These are phyloP conservation scores for Leishmania arabica DNA, from an alignment of 208 protist species.

Conservation along the genomic window DNA sequence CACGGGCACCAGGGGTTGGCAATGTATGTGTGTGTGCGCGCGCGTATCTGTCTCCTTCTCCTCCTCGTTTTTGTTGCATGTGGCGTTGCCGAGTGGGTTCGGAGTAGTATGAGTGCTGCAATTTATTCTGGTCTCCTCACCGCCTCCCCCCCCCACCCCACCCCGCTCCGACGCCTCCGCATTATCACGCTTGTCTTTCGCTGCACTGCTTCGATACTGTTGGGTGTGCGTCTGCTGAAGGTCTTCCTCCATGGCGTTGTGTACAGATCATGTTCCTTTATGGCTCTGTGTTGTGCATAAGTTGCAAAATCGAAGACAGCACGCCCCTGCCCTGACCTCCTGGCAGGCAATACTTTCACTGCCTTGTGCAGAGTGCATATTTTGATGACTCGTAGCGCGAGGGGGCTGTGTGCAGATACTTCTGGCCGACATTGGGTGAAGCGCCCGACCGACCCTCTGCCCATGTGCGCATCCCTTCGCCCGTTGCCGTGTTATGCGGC, in stretches of 20 bases:
- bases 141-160: neutral
- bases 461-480: neutral
- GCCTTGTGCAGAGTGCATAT: neutral
- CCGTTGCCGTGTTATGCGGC: neutral
- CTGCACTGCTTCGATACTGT: neutral
- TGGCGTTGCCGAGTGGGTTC: neutral
- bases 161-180: no score
- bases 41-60: neutral
- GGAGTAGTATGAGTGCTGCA: neutral
- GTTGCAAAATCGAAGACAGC: neutral
- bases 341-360: neutral
- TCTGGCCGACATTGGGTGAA: neutral
- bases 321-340: neutral
- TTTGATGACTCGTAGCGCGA: neutral
- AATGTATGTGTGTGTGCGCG: neutral
- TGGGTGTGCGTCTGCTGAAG: neutral
- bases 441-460: neutral
- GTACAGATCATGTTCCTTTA: neutral
- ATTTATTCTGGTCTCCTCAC: neutral
- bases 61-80: neutral
- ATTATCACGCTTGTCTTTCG: neutral
- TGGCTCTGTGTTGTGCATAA: neutral
- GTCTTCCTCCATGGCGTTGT: neutral
- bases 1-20: no score
- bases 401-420: neutral